A percentile compares a stretch with the other conserved stretches of the same genome.
Evolutionary conservation across 2,329 filamentous ascomycete genomes (phyloP).

Genomic region (Penicillium psychrosexuale): DNA sequence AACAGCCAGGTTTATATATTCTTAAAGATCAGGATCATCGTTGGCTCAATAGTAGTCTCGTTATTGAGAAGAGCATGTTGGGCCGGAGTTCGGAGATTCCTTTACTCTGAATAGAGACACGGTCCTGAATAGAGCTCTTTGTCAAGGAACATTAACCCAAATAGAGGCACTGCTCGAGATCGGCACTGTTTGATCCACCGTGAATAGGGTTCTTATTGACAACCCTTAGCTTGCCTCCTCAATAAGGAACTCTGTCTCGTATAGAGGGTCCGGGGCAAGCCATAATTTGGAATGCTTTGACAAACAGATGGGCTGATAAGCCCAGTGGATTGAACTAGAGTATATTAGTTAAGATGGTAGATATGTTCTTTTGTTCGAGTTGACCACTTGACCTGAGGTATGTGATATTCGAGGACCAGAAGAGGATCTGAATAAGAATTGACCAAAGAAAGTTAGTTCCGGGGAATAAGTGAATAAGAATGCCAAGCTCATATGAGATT

Average conservation of each 20-base stretch:
- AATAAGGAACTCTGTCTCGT: background rate
- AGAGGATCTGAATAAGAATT: slow-evolving; percentile 4
- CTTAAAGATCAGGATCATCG: background rate
- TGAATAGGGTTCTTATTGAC: slow-evolving; percentile 3
- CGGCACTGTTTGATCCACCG: background rate
- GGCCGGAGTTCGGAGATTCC: background rate
- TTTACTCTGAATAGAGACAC: slow-evolving; percentile 5
- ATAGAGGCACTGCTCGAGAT: background rate
- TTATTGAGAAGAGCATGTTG: background rate
- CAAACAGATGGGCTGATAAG: background rate
- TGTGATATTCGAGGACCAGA: background rate
- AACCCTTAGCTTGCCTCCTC: background rate
- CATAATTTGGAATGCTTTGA: background rate
- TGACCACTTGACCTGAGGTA: background rate
- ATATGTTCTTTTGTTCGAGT: background rate
- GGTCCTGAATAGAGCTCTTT: slow-evolving; percentile 1
- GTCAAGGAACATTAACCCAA: background rate
- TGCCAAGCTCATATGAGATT: slow-evolving; percentile 1
- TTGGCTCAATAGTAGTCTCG: background rate
- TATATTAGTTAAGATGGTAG: background rate
- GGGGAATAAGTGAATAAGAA: background rate
- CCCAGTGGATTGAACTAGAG: background rate
- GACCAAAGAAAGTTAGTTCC: background rate
- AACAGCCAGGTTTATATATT: background rate
- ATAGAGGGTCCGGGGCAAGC: background rate